phyloP scores from a whole-genome alignment of 805 yeast species.

The Candida suzukii region DNA sequence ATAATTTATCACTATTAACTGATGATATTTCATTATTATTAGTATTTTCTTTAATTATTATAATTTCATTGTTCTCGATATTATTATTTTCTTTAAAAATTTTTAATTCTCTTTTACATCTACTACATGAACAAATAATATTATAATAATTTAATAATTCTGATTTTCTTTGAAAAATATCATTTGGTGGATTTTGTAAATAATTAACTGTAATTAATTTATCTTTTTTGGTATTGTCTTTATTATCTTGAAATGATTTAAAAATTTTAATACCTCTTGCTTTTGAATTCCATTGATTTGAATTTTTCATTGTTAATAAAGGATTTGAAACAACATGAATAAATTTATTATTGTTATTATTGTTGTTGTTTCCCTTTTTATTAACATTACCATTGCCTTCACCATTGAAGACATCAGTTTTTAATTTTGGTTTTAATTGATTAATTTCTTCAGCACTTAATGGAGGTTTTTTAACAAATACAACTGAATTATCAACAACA shows the following conservation, averaged over 20 bases:
- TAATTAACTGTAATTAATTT: not conserved
- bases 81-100: not conserved
- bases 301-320: not conserved
- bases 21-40: not conserved
- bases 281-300: slow-evolving; percentile 1
- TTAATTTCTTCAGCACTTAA: not conserved
- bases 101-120: slow-evolving; percentile 1
- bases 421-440: too few relatives aligned
- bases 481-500: slow-evolving; percentile 12
- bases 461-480: slow-evolving; percentile 5
- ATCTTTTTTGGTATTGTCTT: too few relatives aligned
- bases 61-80: not conserved
- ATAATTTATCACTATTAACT: not conserved
- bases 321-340: not conserved
- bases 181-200: slow-evolving; percentile 1
- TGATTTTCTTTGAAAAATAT: not conserved
- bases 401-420: too few relatives aligned
- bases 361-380: not conserved
- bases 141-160: not conserved
- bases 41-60: not conserved
- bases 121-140: not conserved
- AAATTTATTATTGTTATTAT: not conserved
- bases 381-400: not conserved
- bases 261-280: not conserved
- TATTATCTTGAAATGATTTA: not conserved